Base-by-base conservation (phyloP, 768 basidiomycete species). In the Tricholoma matsutake region DNA sequence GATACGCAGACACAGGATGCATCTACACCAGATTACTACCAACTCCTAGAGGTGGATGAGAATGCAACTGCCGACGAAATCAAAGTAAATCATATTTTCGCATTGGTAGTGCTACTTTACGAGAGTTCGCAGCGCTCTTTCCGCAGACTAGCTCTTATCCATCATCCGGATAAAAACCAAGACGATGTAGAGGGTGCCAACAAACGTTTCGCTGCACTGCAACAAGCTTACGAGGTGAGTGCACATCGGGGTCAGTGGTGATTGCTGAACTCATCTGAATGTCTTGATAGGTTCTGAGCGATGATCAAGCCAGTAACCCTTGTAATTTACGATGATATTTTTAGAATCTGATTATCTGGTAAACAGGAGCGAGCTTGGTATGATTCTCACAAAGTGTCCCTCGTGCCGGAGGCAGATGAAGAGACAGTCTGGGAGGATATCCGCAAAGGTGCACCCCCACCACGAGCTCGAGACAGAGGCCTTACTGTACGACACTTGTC, bases 351-450 rank as follows among this genome's bases (percentile, higher is more conserved):
- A 57, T 58, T 63, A 64, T 61, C 41, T 56, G 59, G 59, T 72
- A 80, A 83, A 78, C 84, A 96, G 91, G 96, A 98, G 81, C 82
- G 97, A 66, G 95, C 97, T 47, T 99, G 95, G 92, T 99, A 99
- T 73, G 97, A 99, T 74, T 87, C 87, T 4, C 96, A 98, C 72
- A 87, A 88, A 60, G 86, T 89, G 29, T 89, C 91, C 25, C 80
- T 94, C 6, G 78, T 80, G 16, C 90, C 91, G 2, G 90, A 91
- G 67, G 85, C 92, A 43, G 96, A 96, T 71, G 91, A 91, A 47
- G 86, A 89, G 47, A 83, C 81, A 2, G 87, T 96, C 14, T 92
- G 94, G 67, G 88, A 97, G 63, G 91, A 94, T 67, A 88, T 98
- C 58, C 84, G 86, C 55, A 83, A 77, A 60, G 96, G 96, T 14